Percentiles rank a stretch among this genome's conserved stretches.
These are phyloP conservation scores for Gracilariopsis chorda DNA, from an alignment of 23 red algal species.

Conservation along the genomic window DNA sequence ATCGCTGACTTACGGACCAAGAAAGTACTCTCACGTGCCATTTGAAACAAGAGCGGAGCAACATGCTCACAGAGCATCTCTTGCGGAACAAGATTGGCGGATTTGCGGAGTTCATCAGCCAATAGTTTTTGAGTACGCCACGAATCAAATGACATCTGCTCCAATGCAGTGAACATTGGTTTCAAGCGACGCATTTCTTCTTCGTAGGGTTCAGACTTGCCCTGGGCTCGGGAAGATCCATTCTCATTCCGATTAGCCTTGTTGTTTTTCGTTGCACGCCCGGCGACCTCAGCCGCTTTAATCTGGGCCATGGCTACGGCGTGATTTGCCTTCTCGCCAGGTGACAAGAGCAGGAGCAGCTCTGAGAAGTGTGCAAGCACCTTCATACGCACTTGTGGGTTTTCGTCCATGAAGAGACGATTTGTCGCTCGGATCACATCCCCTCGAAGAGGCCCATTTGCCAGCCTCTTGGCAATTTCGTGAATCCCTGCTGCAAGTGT, in stretches of 20 bases:
- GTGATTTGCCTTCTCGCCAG: constrained; percentile 22
- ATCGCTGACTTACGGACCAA: constrained; percentile 71
- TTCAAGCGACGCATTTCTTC: constrained; percentile 34
- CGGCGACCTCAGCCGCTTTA: neutral
- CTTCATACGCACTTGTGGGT: constrained; percentile 63
- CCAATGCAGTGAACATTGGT: constrained; percentile 57
- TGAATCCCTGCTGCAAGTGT: constrained; percentile 73
- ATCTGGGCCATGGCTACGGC: constrained; percentile 3
- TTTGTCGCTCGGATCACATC: constrained; percentile 41
- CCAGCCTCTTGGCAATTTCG: constrained; percentile 21
- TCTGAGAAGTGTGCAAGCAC: constrained; percentile 51
- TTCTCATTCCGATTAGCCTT: neutral
- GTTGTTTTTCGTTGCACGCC: neutral
- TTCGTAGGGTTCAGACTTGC: neutral
- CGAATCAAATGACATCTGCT: constrained; percentile 49
- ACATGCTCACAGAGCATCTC: constrained; percentile 72
- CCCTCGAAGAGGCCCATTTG: neutral
- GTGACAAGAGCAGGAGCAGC: constrained; percentile 11
- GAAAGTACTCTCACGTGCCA: constrained; percentile 76
- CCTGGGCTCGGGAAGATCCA: no score
- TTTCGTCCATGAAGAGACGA: constrained; percentile 59
- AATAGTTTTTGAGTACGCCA: constrained; percentile 78
- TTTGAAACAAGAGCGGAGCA: constrained; percentile 73
- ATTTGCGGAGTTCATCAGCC: constrained; percentile 48
- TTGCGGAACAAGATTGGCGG: constrained; percentile 50